Evolutionary conservation across 495 filamentous ascomycete genomes (phyloP).

Genomic region (Tetracladium marchalianum): DNA sequence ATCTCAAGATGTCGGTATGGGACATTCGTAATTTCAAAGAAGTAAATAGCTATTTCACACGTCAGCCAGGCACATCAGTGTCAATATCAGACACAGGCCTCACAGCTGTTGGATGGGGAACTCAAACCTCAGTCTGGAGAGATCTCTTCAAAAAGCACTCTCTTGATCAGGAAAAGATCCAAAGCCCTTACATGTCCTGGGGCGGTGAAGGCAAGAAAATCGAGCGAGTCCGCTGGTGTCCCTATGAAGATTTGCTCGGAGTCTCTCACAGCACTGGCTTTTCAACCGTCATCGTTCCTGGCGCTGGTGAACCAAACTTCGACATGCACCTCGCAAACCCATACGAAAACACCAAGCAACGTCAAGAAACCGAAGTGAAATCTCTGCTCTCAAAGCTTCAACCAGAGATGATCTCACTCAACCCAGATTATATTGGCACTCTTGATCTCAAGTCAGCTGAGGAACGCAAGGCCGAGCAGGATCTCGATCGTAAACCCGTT

Average conservation of each 20-base stretch:
- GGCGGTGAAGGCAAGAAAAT: conserved; percentile 76
- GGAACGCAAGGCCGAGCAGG: conserved; percentile 60
- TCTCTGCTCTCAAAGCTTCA: conserved; percentile 84
- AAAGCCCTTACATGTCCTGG: conserved; percentile 88
- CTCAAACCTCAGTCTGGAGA: conserved; percentile 79
- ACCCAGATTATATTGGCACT: conserved; percentile 82
- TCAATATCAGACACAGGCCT: conserved; percentile 81
- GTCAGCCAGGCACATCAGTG: conserved; percentile 73
- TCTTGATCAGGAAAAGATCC: conserved; percentile 63
- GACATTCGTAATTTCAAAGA: conserved; percentile 91
- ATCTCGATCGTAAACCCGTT: conserved; percentile 62
- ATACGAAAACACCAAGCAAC: conserved; percentile 89
- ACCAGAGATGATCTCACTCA: conserved; percentile 92
- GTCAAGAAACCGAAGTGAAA: conserved; percentile 88
- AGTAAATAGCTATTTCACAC: conserved; percentile 82
- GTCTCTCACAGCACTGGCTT: conserved; percentile 80
- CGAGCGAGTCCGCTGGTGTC: conserved; percentile 81
- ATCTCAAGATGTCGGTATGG: conserved; percentile 89
- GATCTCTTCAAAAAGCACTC: conserved; percentile 66
- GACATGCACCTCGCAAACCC: conserved; percentile 90
- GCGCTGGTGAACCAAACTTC: conserved; percentile 93
- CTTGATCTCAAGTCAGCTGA: conserved; percentile 68
- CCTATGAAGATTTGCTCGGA: conserved; percentile 87
- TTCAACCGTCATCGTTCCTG: conserved; percentile 79
- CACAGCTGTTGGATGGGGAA: conserved; percentile 87